phyloP scores from a whole-genome alignment of 768 basidiomycete species.

The Suillus sp. region DNA sequence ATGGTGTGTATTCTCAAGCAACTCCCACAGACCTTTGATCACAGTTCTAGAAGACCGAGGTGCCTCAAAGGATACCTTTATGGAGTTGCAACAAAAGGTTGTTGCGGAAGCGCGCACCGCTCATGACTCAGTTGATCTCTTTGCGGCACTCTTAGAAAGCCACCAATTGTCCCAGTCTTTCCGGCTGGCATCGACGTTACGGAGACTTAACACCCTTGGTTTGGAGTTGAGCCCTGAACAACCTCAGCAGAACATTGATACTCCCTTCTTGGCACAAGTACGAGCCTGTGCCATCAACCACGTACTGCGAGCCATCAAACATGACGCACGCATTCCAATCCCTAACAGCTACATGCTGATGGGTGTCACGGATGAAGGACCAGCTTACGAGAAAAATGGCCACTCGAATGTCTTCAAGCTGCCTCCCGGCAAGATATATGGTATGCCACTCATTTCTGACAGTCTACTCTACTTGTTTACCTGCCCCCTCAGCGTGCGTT shows the following conservation, averaged over 20 bases:
- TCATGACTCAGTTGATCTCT: constrained; percentile 53
- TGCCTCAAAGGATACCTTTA: constrained; percentile 57
- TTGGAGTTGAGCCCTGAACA: constrained; percentile 47
- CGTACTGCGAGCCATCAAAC: constrained; percentile 73
- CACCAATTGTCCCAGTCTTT: constrained; percentile 52
- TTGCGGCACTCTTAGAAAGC: constrained; percentile 48
- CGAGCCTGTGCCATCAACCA: constrained; percentile 65
- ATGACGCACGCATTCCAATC: constrained; percentile 72
- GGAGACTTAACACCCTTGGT: constrained; percentile 46
- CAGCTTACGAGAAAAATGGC: constrained; percentile 56
- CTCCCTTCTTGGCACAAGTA: constrained; percentile 57
- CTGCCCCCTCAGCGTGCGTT: constrained; percentile 50
- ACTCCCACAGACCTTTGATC: constrained; percentile 56
- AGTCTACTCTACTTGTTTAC: background rate
- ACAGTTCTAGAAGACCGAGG: constrained; percentile 81
- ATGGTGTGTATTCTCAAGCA: background rate
- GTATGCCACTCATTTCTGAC: constrained; percentile 37
- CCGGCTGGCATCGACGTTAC: constrained; percentile 53
- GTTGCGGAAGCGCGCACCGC: constrained; percentile 61
- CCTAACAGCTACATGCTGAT: constrained; percentile 70
- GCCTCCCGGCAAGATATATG: constrained; percentile 63
- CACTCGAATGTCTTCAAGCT: constrained; percentile 56
- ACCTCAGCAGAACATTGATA: constrained; percentile 44
- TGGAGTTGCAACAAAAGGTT: constrained; percentile 60
- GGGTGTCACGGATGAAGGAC: constrained; percentile 83